Evolutionary conservation across 2,329 filamentous ascomycete genomes (phyloP).

Genomic region (Mariannaea elegans): DNA sequence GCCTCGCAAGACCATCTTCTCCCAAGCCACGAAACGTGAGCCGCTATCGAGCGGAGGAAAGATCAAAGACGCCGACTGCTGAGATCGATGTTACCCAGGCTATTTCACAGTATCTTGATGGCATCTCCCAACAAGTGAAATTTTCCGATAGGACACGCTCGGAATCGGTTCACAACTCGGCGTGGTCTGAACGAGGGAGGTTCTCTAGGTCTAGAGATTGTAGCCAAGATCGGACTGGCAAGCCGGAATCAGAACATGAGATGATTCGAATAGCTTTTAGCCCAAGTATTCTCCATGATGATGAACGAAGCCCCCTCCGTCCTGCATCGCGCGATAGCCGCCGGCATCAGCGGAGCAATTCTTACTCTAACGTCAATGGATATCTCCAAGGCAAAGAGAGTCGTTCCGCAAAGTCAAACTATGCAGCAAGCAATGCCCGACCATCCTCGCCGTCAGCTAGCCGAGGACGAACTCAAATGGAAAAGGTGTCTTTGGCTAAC

Average conservation of each 20-base stretch:
- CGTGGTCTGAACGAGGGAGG: conserved; percentile 3
- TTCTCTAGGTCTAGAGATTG: conserved; percentile 1
- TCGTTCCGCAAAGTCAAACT: not conserved
- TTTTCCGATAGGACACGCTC: conserved; percentile 22
- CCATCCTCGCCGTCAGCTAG: conserved; percentile 20
- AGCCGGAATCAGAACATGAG: not conserved
- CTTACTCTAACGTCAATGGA: not conserved
- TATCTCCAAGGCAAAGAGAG: not conserved
- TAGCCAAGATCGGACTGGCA: not conserved
- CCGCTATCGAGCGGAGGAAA: conserved; percentile 33
- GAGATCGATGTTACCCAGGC: conserved; percentile 1
- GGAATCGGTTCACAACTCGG: not conserved
- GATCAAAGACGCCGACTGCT: conserved; percentile 32
- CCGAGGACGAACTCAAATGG: conserved; percentile 24
- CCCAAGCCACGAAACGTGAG: conserved; percentile 51
- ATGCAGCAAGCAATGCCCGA: not conserved
- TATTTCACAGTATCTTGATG: conserved; percentile 36
- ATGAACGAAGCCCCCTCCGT: not conserved
- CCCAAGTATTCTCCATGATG: conserved; percentile 20
- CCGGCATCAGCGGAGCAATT: conserved; percentile 26
- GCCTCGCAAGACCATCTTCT: conserved; percentile 38
- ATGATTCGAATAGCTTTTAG: conserved; percentile 26
- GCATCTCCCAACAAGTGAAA: conserved; percentile 37
- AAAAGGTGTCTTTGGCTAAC: conserved; percentile 4
- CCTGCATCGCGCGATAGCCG: not conserved